Percentiles rank a stretch among this genome's conserved stretches.
phyloP scores from a whole-genome alignment of 2,329 filamentous ascomycete genomes.

The Fusarium xylarioides region DNA sequence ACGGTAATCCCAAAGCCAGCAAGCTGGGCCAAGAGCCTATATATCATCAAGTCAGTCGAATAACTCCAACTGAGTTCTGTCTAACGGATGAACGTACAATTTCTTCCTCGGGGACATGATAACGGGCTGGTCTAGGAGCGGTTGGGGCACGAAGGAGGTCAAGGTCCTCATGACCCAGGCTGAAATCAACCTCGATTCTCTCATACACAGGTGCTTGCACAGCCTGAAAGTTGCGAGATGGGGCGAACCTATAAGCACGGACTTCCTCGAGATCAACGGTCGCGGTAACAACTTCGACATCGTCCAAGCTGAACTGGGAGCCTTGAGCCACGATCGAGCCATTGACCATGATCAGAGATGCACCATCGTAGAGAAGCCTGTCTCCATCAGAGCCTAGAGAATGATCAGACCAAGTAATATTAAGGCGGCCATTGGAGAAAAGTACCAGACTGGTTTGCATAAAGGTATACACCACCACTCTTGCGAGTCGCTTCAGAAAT shows the following conservation, averaged over 20 bases:
- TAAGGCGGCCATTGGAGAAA: fast-evolving
- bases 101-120: conserved; percentile 39
- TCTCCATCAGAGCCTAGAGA: conserved; percentile 62
- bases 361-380: conserved; percentile 63
- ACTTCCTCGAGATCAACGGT: conserved; percentile 78
- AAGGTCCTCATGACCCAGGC: conserved; percentile 46
- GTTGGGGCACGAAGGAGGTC: conserved; percentile 43
- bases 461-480: conserved; percentile 65
- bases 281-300: conserved; percentile 71
- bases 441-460: conserved; percentile 47
- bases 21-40: conserved; percentile 24
- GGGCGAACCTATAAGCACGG: conserved; percentile 63
- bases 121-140: conserved; percentile 33
- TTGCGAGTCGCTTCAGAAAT: conserved; percentile 74
- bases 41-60: background rate
- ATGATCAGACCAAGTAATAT: background rate
- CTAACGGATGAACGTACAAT: conserved; percentile 8
- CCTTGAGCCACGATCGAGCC: conserved; percentile 71
- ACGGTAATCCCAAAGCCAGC: conserved; percentile 31
- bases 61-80: background rate
- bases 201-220: conserved; percentile 44
- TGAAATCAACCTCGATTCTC: conserved; percentile 36
- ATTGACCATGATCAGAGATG: conserved; percentile 68
- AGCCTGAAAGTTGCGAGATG: conserved; percentile 67
- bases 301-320: conserved; percentile 66